Percentiles rank a stretch among this genome's conserved stretches.
These are phyloP conservation scores for Withania somnifera DNA, from an alignment of 305 asterid species.

Conservation along the genomic window DNA sequence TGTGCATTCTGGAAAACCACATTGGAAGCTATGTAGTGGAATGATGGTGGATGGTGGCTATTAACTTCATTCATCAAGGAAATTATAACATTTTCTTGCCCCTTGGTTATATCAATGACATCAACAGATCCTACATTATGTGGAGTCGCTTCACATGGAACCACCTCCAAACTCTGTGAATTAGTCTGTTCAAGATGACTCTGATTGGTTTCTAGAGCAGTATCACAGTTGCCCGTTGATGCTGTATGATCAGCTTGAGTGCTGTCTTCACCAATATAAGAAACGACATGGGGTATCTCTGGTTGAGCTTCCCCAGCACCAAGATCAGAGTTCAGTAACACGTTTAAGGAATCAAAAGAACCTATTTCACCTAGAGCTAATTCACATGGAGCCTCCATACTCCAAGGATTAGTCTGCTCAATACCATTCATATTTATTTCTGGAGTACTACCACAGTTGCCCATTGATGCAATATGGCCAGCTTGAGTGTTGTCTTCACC, in stretches of 20 bases:
- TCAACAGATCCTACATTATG: conserved; percentile 23
- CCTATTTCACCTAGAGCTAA: conserved; percentile 21
- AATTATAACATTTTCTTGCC: conserved; percentile 66
- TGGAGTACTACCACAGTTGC: conserved; percentile 16
- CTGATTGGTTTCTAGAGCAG: conserved; percentile 18
- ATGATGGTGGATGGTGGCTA: conserved; percentile 44
- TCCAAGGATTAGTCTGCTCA: conserved; percentile 23
- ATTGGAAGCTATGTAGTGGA: conserved; percentile 65
- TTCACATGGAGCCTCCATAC: conserved; percentile 25
- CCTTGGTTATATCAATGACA: conserved; percentile 65
- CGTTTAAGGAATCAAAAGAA: conserved; percentile 19
- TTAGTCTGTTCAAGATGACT: conserved; percentile 20
- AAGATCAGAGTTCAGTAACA: conserved; percentile 15
- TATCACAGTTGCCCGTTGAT: conserved; percentile 17
- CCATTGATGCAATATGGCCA: conserved; percentile 17
- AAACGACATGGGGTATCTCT: conserved; percentile 6
- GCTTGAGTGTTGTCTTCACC: conserved; percentile 17
- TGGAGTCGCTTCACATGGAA: conserved; percentile 18
- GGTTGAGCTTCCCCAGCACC: conserved; percentile 11
- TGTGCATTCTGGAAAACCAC: conserved; percentile 59
- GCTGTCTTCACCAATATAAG: conserved; percentile 22
- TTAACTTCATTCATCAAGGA: conserved; percentile 55
- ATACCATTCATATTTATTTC: conserved; percentile 21
- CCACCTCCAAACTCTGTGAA: conserved; percentile 24
- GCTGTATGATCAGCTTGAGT: conserved; percentile 18